Evolutionary conservation across 2,329 filamentous ascomycete species (phyloP).

Genomic region (Chaetothyriales sp.): DNA sequence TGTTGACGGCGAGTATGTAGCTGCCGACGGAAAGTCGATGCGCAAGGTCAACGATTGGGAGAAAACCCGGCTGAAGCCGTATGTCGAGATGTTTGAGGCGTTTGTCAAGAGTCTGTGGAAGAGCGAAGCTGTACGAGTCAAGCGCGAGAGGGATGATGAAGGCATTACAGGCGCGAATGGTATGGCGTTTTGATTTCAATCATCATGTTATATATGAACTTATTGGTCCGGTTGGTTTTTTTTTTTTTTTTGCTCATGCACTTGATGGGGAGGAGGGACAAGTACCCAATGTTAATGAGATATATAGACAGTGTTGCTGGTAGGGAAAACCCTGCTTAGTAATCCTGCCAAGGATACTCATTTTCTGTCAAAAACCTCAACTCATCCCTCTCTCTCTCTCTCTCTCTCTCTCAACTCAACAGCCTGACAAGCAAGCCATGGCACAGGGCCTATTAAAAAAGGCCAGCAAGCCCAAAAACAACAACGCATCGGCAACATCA

Average conservation of each 20-base stretch:
- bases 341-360: too few species aligned
- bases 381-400: too few species aligned
- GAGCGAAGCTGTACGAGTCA: conserved; percentile 44
- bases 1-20: conserved; percentile 19
- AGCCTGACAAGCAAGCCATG: too few species aligned
- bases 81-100: conserved; percentile 72
- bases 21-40: conserved; percentile 21
- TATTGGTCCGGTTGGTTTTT: neutral
- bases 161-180: conserved; percentile 30
- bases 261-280: too few species aligned
- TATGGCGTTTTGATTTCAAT: conserved; percentile 51
- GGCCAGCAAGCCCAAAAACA: conserved; percentile 2
- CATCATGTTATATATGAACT: neutral
- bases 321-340: too few species aligned
- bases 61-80: conserved; percentile 88
- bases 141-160: conserved; percentile 38
- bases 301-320: too few species aligned
- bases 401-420: too few species aligned
- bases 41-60: conserved; percentile 68
- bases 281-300: too few species aligned
- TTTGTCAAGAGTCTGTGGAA: conserved; percentile 69
- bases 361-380: too few species aligned
- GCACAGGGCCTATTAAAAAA: conserved; percentile 16
- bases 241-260: too few species aligned
- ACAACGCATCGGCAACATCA: neutral